Conservation (phyloP, 2,329 filamentous ascomycete genomes). For the Elsinoe arachidis region DNA sequence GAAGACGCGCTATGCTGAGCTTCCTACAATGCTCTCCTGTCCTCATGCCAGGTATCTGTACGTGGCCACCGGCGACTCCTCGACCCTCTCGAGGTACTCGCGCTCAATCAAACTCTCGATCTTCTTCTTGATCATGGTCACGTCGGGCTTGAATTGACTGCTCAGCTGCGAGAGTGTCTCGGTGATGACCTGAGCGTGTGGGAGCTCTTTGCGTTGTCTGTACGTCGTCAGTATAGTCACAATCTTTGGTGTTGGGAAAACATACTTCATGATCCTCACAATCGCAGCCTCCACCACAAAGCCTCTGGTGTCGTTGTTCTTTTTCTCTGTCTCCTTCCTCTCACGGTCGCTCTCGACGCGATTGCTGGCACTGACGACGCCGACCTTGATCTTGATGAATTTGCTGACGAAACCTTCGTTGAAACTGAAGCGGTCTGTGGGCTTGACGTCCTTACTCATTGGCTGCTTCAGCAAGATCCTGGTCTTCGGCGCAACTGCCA, state of each 20-base stretch:
- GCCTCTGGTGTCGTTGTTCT: slow-evolving; percentile 62
- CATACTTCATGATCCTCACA: slow-evolving; percentile 79
- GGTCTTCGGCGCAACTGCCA: slow-evolving; percentile 76
- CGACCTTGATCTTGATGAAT: slow-evolving; percentile 79
- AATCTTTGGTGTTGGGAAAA: slow-evolving; percentile 20
- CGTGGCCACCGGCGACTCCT: slow-evolving; percentile 51
- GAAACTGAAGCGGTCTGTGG: slow-evolving; percentile 70
- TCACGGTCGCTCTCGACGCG: slow-evolving; percentile 70
- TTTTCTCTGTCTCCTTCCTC: slow-evolving; percentile 62
- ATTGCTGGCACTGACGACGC: slow-evolving; percentile 69
- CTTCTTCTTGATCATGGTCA: slow-evolving; percentile 70
- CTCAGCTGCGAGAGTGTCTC: slow-evolving; percentile 64
- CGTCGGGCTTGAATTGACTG: slow-evolving; percentile 64
- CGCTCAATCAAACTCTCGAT: slow-evolving; percentile 68
- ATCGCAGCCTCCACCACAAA: slow-evolving; percentile 69
- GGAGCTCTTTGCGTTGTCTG: slow-evolving; percentile 64
- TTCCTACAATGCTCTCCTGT: neutral
- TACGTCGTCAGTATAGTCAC: slow-evolving; percentile 24
- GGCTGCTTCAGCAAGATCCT: slow-evolving; percentile 74
- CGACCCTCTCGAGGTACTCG: slow-evolving; percentile 69
- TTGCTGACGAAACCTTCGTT: slow-evolving; percentile 76
- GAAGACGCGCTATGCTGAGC: neutral
- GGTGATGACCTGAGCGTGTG: slow-evolving; percentile 59
- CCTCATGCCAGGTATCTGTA: slow-evolving; percentile 64
- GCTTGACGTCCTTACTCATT: slow-evolving; percentile 65